Evolutionary conservation across 2,329 filamentous ascomycete genomes (phyloP), one percentile per base, ranked within the genome.

Genomic region (Fonsecaea multimorphosa): DNA sequence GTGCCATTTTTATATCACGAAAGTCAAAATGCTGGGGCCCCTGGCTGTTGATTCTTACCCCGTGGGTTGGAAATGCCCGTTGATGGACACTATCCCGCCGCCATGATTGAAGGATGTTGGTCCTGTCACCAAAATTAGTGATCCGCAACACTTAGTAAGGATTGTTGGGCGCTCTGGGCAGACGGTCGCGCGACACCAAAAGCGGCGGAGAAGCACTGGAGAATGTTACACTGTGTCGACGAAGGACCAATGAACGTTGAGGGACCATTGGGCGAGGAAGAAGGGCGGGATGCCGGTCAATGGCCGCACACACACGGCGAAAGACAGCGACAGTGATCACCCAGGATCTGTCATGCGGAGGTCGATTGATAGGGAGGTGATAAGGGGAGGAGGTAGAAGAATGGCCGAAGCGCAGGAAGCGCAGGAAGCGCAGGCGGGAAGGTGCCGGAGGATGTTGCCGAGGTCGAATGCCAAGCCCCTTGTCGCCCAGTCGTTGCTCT

Each of bases 301-400:
- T 60, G 44, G 58, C 58, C 58, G 57, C 34, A 46, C 51, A 22
- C 11, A 57, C 38, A 22, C 27, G 38, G 38, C 11, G 22, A 46
- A 44, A 8, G 16, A 58, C 12, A 38, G 46, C 29, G 31, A 53
- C 58, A 24, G 12, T 49, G 63, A 22, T 36, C 46, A 58, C 2
- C 14, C 19, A 56, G 63, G 38, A 22, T 36, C 55, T 14, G 55
- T 36, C 16, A 31, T 4, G 36, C 1, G 12, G 32, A 44, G 32
- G 40, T 44, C 16, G 14, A 1, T 24, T 36, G 36, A 49, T 56
- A 57, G n/a, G n/a, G n/a, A n/a, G 58, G 65, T 29, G 36, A 53
- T 59, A 60, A n/a, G 61, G 61, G n/a, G 27, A 38, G 62, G 62
- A 53, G 19, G 62, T 62, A 68, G 62, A 68, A 68, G 63, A 67